Base-by-base conservation (phyloP, 768 basidiomycete species). In the Crepidotus variabilis region DNA sequence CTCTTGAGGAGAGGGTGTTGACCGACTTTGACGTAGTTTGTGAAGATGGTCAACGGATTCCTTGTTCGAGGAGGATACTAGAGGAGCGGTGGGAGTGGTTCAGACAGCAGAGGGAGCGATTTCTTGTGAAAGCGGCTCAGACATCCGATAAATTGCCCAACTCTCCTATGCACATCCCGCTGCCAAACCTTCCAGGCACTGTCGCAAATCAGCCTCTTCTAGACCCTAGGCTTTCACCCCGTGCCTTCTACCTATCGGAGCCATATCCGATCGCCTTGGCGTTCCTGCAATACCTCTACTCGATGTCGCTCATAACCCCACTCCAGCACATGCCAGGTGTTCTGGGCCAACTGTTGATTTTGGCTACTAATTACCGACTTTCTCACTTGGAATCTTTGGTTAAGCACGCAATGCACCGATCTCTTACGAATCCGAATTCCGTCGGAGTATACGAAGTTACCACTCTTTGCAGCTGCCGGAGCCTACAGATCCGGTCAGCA, bases 1-100 rank as follows among this genome's bases (percentile, higher is more conserved):
- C 88, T 49, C 77, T 98, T 16, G 92, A 94, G 66, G 91, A 94
- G 68, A 78, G 78, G 28, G 74, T 87, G 18, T 73, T 89, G n/a
- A 81, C 91, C 1, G 96, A 99, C 71, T 98, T 98, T 62, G 92
- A 95, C 65, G 79, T 99, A 57, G 73, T 96, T 13, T 95, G 93
- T 66, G 92, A 95, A 61, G 96, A 98, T 68, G 92, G 92, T 1
- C 80, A 91, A 54, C 83, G 81, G 61, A 82, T 99, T 59, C 74
- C 79, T 51, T 94, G 92, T 67, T 94, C 93, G 21, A 80, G 92
- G 48, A 86, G 82, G 67, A 68, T 93, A n/a, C 76, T 99, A 24
- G 88, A 92, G 66, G 88, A 93, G 33, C 82, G 95, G 33, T 99
- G 96, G 96, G 85, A 90, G 1, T 99, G 96, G 96, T 94, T 99